These are phyloP conservation scores for Rhodofomes roseus DNA, from an alignment of 1,284 basidiomycete species.

Conservation along the genomic window DNA sequence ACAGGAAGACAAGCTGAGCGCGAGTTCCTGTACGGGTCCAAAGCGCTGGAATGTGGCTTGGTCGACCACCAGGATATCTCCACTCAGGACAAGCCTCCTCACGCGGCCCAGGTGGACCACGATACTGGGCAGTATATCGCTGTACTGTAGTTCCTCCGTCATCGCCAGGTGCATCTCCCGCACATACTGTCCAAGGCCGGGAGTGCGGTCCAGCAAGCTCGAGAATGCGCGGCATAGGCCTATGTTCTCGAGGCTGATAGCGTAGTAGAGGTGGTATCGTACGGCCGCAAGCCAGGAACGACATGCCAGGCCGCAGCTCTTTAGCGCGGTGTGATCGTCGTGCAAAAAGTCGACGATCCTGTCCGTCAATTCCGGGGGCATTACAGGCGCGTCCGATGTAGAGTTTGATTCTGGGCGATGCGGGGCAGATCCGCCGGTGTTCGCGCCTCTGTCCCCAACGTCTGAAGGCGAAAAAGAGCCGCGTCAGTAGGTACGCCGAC, in stretches of 20 bases:
- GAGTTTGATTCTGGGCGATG: neutral
- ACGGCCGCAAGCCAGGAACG: conserved; percentile 28
- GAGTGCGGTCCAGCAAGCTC: neutral
- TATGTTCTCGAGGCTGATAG: conserved; percentile 9
- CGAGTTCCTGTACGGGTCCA: neutral
- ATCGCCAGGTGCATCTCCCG: conserved; percentile 1
- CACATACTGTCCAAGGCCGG: neutral
- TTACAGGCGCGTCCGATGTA: neutral
- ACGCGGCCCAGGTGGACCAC: neutral
- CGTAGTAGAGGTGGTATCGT: conserved; percentile 30
- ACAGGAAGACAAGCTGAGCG: neutral
- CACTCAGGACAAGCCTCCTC: neutral
- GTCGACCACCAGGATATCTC: neutral
- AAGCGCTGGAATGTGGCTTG: neutral
- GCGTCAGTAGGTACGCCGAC: neutral
- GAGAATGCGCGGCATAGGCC: neutral
- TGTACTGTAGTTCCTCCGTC: conserved; percentile 1
- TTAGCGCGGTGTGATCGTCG: conserved; percentile 22
- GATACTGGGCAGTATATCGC: neutral
- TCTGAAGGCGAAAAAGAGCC: neutral
- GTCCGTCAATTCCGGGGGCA: conserved; percentile 13
- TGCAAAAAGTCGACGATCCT: conserved; percentile 23
- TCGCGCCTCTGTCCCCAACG: neutral
- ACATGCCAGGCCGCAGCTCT: conserved; percentile 28
- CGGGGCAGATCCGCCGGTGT: neutral